phyloP scores from a whole-genome alignment of 116 monocot genomes.

The Posidonia oceanica region DNA sequence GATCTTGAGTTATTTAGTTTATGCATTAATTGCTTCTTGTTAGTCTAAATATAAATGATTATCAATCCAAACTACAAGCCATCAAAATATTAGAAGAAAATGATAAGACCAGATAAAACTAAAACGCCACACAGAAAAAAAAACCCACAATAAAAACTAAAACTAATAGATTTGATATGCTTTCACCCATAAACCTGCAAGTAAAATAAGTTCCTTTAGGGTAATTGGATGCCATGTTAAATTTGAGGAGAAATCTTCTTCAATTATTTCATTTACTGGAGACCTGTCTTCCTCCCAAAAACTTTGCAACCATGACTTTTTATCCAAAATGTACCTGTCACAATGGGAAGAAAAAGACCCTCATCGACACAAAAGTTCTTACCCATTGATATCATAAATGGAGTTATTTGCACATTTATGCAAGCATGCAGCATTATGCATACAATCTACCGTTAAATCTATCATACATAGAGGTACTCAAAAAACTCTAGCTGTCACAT shows the following conservation, averaged over 20 bases:
- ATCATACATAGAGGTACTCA: no score
- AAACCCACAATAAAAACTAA: background rate
- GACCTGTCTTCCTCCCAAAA: slow-evolving; percentile 14
- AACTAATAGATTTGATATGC: background rate
- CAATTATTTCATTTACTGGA: slow-evolving; percentile 2
- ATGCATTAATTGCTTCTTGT: no score
- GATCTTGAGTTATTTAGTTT: no score
- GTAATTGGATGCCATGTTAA: slow-evolving; percentile 21
- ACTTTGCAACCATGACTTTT: slow-evolving; percentile 19
- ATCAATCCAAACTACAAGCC: no score
- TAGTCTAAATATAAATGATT: no score
- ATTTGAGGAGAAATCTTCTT: slow-evolving; percentile 4
- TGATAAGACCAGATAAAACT: no score
- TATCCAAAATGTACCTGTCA: slow-evolving; percentile 37
- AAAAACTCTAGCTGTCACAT: no score
- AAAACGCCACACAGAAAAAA: background rate
- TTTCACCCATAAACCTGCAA: slow-evolving; percentile 64
- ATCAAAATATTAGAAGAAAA: no score
- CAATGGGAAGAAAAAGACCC: background rate
- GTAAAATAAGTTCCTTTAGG: slow-evolving; percentile 49
- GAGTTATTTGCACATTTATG: no score
- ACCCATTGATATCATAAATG: no score
- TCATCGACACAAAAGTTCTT: background rate
- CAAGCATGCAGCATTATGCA: no score
- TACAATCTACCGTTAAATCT: no score